Conservation (phyloP, 1,139 yeast species). For the Pichia norvegensis region DNA sequence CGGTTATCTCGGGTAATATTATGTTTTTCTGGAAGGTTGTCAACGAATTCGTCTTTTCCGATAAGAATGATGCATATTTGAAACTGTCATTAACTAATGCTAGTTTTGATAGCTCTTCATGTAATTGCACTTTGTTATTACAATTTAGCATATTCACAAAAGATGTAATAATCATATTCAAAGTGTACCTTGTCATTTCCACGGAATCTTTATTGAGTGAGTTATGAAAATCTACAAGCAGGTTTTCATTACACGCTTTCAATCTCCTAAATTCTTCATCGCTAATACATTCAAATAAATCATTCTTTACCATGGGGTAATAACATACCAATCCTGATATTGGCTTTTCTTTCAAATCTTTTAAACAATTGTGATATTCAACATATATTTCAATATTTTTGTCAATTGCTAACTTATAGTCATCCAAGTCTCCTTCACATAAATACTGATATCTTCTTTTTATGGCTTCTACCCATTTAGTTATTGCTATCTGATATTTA, state of each 20-base stretch:
- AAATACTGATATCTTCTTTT: constrained; percentile 7
- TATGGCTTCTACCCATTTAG: constrained; percentile 7
- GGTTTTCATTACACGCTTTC: not conserved
- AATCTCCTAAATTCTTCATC: not conserved
- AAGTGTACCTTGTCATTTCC: constrained; percentile 2
- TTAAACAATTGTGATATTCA: constrained; percentile 1
- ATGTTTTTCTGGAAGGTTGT: not conserved
- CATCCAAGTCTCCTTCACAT: not conserved
- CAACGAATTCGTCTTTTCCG: constrained; percentile 11
- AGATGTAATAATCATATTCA: constrained; percentile 5
- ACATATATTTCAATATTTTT: not conserved
- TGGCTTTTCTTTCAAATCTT: not conserved
- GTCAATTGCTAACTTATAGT: not conserved
- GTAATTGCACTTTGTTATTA: not conserved
- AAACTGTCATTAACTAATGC: constrained; percentile 5
- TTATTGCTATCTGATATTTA: not conserved
- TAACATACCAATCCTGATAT: not conserved
- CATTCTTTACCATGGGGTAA: constrained; percentile 1
- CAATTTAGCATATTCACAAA: constrained; percentile 3
- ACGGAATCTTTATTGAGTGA: not conserved
- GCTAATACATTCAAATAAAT: too few relatives aligned
- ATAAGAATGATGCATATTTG: constrained; percentile 7
- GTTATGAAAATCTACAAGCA: not conserved
- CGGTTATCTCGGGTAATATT: constrained; percentile 3
- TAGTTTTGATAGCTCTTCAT: not conserved